These are phyloP conservation scores for Magnusiomyces sp. DNA, from an alignment of 1,139 yeast genomes.

Conservation along the genomic window DNA sequence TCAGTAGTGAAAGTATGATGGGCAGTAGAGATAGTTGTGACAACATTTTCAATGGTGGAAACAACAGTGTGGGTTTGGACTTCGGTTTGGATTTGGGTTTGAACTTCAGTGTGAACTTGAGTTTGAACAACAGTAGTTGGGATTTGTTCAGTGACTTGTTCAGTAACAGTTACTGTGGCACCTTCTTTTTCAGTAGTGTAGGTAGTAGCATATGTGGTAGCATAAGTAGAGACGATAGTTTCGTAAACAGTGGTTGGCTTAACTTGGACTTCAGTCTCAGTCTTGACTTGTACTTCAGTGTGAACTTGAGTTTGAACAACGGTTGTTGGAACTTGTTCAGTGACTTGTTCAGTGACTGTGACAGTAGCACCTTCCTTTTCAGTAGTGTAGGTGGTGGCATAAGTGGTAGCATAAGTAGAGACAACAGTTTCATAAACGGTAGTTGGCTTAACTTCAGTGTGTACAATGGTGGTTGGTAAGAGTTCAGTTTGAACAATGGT, in stretches of 20 bases:
- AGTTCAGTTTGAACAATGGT: neutral
- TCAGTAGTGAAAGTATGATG: neutral
- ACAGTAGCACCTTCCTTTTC: neutral
- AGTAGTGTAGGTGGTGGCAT: slow-evolving; percentile 1
- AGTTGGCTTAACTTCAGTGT: neutral
- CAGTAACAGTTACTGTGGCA: neutral
- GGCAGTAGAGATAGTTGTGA: slow-evolving; percentile 1
- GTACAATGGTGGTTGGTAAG: neutral
- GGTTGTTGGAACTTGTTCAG: neutral
- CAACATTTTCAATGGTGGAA: neutral
- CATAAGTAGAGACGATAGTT: neutral
- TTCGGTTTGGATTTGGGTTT: too few species aligned
- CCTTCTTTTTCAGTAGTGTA: slow-evolving; percentile 1
- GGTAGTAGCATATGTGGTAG: slow-evolving; percentile 1
- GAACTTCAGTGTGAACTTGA: neutral
- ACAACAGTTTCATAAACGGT: neutral
- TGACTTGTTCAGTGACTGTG: neutral
- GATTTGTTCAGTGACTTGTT: too few species aligned
- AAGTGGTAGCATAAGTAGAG: neutral
- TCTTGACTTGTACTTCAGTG: neutral
- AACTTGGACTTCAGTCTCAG: too few species aligned
- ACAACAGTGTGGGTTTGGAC: neutral
- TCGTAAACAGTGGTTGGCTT: neutral
- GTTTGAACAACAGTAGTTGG: slow-evolving; percentile 1
- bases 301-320: slow-evolving; percentile 4